These are phyloP conservation scores for Nakataea oryzae DNA, from an alignment of 2,329 filamentous ascomycete genomes.

Conservation along the genomic window DNA sequence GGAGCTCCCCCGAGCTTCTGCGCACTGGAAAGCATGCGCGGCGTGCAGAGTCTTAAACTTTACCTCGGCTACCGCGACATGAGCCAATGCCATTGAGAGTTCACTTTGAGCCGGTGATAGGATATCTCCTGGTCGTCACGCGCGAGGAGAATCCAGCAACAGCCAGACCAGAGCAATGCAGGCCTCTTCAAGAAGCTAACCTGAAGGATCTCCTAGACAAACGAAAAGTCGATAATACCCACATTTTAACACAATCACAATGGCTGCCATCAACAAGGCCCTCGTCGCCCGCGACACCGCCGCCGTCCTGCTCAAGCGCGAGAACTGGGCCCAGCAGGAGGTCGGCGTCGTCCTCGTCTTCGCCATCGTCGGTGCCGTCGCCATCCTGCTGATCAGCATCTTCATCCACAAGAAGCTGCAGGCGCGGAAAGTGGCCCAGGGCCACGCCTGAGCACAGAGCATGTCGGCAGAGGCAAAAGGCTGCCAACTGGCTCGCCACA, in stretches of 20 bases:
- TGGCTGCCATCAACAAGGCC: constrained; percentile 1
- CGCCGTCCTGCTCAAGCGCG: constrained; percentile 6
- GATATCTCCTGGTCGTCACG: too few relatives aligned
- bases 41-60: not conserved
- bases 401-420: constrained; percentile 27
- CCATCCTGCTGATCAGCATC: constrained; percentile 34
- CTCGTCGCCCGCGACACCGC: not conserved
- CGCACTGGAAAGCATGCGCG: too few relatives aligned
- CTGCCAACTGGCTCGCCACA: too few relatives aligned
- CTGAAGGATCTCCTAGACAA: not conserved
- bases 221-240: not conserved
- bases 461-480: not conserved
- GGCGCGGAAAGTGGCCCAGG: constrained; percentile 16
- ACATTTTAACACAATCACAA: not conserved
- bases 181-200: not conserved
- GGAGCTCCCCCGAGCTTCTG: not conserved
- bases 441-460: not conserved
- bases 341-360: constrained; percentile 54
- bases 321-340: constrained; percentile 45
- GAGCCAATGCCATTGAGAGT: not conserved
- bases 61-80: not conserved
- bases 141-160: not conserved
- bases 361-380: constrained; percentile 47
- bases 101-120: not conserved
- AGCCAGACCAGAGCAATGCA: not conserved